phyloP scores from a whole-genome alignment of 495 filamentous ascomycete species.

The Xylaria bambusicola region DNA sequence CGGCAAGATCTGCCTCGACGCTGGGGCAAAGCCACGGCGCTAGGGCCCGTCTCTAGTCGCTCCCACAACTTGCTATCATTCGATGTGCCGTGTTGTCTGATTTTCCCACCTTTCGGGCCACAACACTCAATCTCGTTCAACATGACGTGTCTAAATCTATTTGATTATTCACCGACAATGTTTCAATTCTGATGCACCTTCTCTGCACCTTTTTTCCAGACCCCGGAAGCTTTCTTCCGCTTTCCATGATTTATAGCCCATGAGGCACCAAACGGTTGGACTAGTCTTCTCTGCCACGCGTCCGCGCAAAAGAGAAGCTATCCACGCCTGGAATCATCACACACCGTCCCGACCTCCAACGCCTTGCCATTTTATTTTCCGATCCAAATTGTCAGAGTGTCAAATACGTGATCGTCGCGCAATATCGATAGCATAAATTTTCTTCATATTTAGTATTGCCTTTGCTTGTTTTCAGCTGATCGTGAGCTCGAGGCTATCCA shows the following conservation, averaged over 20 bases:
- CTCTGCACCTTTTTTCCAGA: constrained; percentile 27
- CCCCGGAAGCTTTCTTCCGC: too few relatives aligned
- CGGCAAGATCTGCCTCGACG: neutral
- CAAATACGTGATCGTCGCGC: too few relatives aligned
- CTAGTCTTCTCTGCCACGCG: constrained; percentile 15
- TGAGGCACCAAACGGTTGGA: neutral
- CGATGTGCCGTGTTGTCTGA: constrained; percentile 19
- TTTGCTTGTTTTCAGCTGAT: neutral
- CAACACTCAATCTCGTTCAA: constrained; percentile 38
- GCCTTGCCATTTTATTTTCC: too few relatives aligned
- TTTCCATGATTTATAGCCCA: too few relatives aligned
- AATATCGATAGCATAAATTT: too few relatives aligned
- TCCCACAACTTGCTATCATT: neutral
- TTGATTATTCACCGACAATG: constrained; percentile 28
- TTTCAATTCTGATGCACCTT: constrained; percentile 24
- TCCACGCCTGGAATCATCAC: constrained; percentile 30
- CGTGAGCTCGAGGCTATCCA: neutral
- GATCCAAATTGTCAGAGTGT: too few relatives aligned
- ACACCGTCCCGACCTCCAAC: neutral
- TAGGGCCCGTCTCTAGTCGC: neutral
- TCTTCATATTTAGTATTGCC: too few relatives aligned
- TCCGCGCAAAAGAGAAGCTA: constrained; percentile 40
- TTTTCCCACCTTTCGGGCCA: constrained; percentile 26
- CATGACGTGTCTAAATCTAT: constrained; percentile 32
- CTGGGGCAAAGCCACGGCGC: neutral